phyloP scores from a whole-genome alignment of 306 rosid species.

The Senna siamea region DNA sequence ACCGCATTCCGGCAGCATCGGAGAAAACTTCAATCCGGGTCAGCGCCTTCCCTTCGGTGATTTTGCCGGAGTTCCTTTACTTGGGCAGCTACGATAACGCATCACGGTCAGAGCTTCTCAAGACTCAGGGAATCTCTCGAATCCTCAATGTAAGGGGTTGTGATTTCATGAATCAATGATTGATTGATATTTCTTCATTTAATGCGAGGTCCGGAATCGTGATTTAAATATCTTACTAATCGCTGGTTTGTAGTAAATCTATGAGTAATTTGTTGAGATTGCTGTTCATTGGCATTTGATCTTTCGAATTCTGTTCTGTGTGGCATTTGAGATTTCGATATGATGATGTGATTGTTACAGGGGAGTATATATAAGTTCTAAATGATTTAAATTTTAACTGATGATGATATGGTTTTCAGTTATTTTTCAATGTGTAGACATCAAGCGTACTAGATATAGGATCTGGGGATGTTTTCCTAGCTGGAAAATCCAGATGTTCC shows the following conservation, averaged over 20 bases:
- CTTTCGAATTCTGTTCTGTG: background rate
- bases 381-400: background rate
- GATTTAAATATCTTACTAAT: conserved; percentile 7
- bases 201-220: no score
- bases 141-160: conserved; percentile 74
- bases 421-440: no score
- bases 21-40: conserved; percentile 75
- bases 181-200: no score
- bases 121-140: conserved; percentile 94
- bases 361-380: background rate
- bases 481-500: background rate
- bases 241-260: background rate
- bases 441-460: background rate
- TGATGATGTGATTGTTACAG: background rate
- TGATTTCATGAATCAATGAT: background rate
- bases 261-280: background rate
- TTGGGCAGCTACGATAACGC: conserved; percentile 98
- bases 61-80: conserved; percentile 88
- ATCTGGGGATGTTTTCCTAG: no score
- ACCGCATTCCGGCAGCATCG: conserved; percentile 73
- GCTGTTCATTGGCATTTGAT: conserved; percentile 21
- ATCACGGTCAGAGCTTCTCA: conserved; percentile 93
- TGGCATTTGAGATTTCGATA: conserved; percentile 3
- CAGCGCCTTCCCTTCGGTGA: conserved; percentile 91
- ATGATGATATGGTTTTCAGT: background rate